Evolutionary conservation across 257 asterid genomes (phyloP).

Genomic region (Gentiana dahurica): DNA sequence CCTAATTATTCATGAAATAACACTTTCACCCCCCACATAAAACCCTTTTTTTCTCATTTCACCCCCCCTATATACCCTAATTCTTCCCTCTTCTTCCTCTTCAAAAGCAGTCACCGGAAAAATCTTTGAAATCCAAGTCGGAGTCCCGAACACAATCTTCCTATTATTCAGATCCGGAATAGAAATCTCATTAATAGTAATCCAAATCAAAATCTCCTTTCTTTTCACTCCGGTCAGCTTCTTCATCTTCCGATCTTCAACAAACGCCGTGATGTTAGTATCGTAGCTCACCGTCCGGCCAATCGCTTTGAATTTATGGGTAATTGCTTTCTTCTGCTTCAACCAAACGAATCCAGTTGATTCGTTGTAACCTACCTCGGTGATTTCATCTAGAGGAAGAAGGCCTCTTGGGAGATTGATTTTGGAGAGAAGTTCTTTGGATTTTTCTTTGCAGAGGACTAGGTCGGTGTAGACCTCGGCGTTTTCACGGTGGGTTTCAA

Average conservation of each 20-base stretch:
- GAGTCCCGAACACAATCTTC: slow-evolving; percentile 11
- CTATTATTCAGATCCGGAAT: slow-evolving; percentile 4
- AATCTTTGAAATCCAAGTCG: slow-evolving; percentile 14
- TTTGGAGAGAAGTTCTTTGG: slow-evolving; percentile 12
- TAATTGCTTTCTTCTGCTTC: too few relatives aligned
- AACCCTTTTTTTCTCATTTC: too few relatives aligned
- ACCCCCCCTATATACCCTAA: not conserved
- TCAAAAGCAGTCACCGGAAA: slow-evolving; percentile 17
- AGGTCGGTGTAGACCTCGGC: slow-evolving; percentile 17
- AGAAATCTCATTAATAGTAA: slow-evolving; percentile 2
- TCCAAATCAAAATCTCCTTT: slow-evolving; percentile 17
- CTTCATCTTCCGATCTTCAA: slow-evolving; percentile 18
- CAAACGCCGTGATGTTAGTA: slow-evolving; percentile 18
- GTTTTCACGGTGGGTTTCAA: slow-evolving; percentile 11
- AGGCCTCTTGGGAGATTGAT: not conserved
- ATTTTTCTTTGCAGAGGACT: slow-evolving; percentile 13
- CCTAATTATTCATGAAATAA: too few relatives aligned
- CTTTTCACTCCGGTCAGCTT: slow-evolving; percentile 15
- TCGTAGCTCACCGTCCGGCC: slow-evolving; percentile 12
- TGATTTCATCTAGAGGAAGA: not conserved
- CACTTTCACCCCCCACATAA: too few relatives aligned
- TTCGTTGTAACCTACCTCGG: slow-evolving; percentile 16
- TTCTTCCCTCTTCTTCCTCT: slow-evolving; percentile 12
- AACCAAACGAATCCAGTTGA: not conserved
- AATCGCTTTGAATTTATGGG: slow-evolving; percentile 9